Conservation (phyloP, 2,329 filamentous ascomycete genomes). For the Lachnellula suecica region DNA sequence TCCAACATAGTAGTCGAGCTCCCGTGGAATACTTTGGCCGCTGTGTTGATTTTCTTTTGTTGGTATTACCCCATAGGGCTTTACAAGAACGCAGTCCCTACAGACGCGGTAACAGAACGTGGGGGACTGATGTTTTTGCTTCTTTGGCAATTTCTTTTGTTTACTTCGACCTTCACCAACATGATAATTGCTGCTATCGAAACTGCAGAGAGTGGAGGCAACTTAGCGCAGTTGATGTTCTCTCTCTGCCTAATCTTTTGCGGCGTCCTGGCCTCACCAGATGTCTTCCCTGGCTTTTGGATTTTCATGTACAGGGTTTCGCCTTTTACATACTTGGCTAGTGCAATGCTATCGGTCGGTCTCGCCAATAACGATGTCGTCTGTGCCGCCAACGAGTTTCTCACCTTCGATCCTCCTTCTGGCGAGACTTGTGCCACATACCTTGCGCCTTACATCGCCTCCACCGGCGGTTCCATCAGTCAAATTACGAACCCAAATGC, state of each 20-base stretch:
- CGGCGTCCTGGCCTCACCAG: conserved; percentile 20
- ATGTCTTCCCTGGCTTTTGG: conserved; percentile 67
- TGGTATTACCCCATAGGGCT: conserved; percentile 86
- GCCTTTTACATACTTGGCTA: conserved; percentile 77
- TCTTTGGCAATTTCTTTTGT: conserved; percentile 71
- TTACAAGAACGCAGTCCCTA: conserved; percentile 63
- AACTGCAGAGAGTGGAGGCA: conserved; percentile 70
- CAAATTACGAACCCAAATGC: conserved; percentile 36
- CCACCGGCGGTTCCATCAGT: neutral
- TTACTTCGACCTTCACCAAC: conserved; percentile 78
- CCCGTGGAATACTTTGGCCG: conserved; percentile 76
- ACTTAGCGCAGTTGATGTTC: conserved; percentile 74
- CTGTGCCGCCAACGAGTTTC: conserved; percentile 68
- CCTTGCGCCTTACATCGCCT: conserved; percentile 33
- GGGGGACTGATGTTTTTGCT: conserved; percentile 78
- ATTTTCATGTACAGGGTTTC: conserved; percentile 80
- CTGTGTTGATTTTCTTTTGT: conserved; percentile 70
- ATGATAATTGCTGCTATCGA: conserved; percentile 75
- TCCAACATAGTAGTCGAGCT: conserved; percentile 79
- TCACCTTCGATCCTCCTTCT: conserved; percentile 60
- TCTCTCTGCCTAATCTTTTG: conserved; percentile 72
- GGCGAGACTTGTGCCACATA: conserved; percentile 59
- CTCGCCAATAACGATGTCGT: conserved; percentile 63
- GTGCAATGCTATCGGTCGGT: conserved; percentile 66
- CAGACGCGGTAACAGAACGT: conserved; percentile 61